Evolutionary conservation across 1,284 basidiomycete genomes (phyloP), one percentile per base, ranked within the genome.

Genomic region (Moniliophthora roreri): DNA sequence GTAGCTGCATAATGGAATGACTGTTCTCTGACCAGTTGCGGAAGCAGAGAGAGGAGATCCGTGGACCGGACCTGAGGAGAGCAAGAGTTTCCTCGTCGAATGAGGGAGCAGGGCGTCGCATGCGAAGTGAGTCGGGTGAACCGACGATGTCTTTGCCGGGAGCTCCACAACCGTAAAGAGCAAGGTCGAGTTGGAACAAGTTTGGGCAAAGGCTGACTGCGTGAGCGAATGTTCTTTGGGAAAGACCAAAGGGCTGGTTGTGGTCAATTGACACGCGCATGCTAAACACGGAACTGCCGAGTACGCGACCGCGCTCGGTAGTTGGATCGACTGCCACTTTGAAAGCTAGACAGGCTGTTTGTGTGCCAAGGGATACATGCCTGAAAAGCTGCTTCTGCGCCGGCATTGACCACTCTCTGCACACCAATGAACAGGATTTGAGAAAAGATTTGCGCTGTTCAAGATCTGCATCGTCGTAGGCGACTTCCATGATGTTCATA

Each of bases 1-100:
- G 78, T 34, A 89, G 76, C 65, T 85, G 82, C 41, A 74, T 68
- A 48, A 87, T 69, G n/a, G 78, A 72, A 35, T 78, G 68, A 48
- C 76, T 68, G 62, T 85, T 81, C 58, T 82, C 78, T 15, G 87
- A 83, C 85, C 84, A 88, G 63, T 89, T 88, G 62, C 75, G 78
- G 62, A 89, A 82, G 48, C 78, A 76, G 6, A 89, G 70, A 8
- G 78, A 72, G 8, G 74, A 68, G 61, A 89, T 81, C 50, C 60
- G 65, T 5, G 85, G 82, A 15, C 81, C 84, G 15, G 74, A 66
- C 44, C 70, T 76, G 48, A 87, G 76, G 36, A 80, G 65, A 11
- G 73, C 66, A 37, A 87, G 66, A 2, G 80, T 84, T 39, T 63
- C 61, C 0, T 76, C 72, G 63, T 83, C 79, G 61, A 88, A 84